Conservation (phyloP, 2,329 filamentous ascomycete species). For the Arthrobotrys sphaeroides region DNA sequence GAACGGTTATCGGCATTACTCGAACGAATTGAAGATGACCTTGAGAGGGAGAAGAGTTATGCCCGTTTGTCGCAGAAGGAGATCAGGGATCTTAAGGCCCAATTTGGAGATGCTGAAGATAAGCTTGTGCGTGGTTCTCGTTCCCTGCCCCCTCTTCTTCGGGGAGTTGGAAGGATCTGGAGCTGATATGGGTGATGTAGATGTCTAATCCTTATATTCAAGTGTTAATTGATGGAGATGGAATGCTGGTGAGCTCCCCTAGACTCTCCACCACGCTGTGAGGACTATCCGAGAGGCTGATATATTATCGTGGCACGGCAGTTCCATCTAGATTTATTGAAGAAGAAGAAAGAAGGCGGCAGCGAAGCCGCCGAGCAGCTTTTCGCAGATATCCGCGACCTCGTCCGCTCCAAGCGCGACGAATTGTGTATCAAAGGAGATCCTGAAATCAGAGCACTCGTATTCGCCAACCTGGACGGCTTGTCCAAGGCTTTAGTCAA, state of each 20-base stretch:
- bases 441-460: slow-evolving; percentile 66
- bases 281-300: no score
- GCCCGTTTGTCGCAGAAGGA: slow-evolving; percentile 46
- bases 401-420: slow-evolving; percentile 41
- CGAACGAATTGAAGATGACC: slow-evolving; percentile 46
- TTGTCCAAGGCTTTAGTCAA: slow-evolving; percentile 64
- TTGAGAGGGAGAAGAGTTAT: slow-evolving; percentile 45
- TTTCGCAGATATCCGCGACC: slow-evolving; percentile 53
- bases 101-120: slow-evolving; percentile 41
- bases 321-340: slow-evolving; percentile 69
- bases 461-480: slow-evolving; percentile 64
- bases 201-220: slow-evolving; percentile 67
- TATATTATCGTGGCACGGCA: no score
- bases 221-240: slow-evolving; percentile 72
- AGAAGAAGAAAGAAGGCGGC: slow-evolving; percentile 65
- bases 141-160: not conserved
- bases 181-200: slow-evolving; percentile 21
- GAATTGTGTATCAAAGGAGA: slow-evolving; percentile 45
- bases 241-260: slow-evolving; percentile 66
- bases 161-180: not conserved
- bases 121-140: slow-evolving; percentile 36
- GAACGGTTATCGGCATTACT: slow-evolving; percentile 42
- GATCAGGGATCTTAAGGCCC: slow-evolving; percentile 37
- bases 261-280: no score
- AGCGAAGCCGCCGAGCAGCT: slow-evolving; percentile 60